Percentiles rank a stretch among this genome's conserved stretches.
phyloP scores from a whole-genome alignment of 1,284 basidiomycete species.

The Sanghuangporus baumii region DNA sequence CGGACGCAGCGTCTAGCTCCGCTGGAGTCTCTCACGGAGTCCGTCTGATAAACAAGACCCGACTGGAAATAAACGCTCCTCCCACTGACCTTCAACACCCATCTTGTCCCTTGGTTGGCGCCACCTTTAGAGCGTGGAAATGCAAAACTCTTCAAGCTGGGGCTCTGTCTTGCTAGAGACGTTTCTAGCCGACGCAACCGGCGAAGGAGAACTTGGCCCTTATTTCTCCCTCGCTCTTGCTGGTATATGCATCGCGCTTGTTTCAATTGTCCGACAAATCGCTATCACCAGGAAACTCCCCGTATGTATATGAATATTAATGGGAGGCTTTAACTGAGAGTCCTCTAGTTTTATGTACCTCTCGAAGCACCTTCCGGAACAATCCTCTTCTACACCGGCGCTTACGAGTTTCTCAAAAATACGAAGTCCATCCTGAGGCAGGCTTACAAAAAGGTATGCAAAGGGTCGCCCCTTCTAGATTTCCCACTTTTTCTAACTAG shows the following conservation, averaged over 20 bases:
- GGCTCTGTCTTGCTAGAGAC: background rate
- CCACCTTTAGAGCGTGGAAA: background rate
- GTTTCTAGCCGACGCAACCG: background rate
- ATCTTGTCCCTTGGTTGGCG: background rate
- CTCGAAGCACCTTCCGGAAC: background rate
- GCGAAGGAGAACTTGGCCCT: background rate
- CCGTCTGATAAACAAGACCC: background rate
- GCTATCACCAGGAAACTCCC: background rate
- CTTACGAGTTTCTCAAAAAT: conserved; percentile 8
- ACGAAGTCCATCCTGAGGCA: conserved; percentile 3
- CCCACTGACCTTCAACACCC: background rate
- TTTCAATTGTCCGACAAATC: background rate
- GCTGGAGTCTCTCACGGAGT: background rate
- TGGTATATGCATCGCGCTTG: background rate
- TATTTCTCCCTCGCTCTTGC: background rate
- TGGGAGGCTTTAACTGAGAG: background rate
- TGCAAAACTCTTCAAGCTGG: background rate
- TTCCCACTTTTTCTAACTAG: background rate
- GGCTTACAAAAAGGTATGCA: conserved; percentile 6
- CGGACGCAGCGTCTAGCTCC: too few relatives aligned
- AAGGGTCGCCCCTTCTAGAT: background rate
- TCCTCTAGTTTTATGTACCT: conserved; percentile 4
- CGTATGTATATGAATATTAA: background rate
- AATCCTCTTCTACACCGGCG: conserved; percentile 7
- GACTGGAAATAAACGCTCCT: background rate